Evolutionary conservation across 768 basidiomycete genomes (phyloP).

Genomic region (Lenzites betulinus): DNA sequence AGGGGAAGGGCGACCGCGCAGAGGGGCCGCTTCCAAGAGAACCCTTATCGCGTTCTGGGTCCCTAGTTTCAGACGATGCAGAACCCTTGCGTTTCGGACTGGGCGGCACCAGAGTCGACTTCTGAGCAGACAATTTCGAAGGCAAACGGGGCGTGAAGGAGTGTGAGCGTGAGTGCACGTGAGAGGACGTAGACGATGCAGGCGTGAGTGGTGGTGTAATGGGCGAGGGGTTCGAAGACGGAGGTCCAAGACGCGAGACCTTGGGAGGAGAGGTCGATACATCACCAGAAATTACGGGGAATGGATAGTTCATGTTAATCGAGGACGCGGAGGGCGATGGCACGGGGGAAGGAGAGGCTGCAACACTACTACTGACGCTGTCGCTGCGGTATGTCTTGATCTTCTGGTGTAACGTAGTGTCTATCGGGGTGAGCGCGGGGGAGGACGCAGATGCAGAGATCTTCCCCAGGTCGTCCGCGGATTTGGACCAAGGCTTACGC

Average conservation of each 20-base stretch:
- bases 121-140: constrained; percentile 63
- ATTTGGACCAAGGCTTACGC: constrained; percentile 75
- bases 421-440: constrained; percentile 39
- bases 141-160: constrained; percentile 73
- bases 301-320: constrained; percentile 33
- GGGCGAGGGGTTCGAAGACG: constrained; percentile 27
- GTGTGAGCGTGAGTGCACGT: constrained; percentile 65
- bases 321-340: constrained; percentile 27
- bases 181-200: constrained; percentile 33
- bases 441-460: constrained; percentile 37
- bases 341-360: constrained; percentile 37
- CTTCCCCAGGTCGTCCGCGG: constrained; percentile 75
- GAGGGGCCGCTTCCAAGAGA: constrained; percentile 21
- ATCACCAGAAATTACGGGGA: constrained; percentile 28
- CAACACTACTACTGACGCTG: constrained; percentile 37
- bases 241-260: constrained; percentile 27
- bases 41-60: constrained; percentile 33
- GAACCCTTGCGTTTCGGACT: constrained; percentile 63
- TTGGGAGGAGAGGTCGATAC: constrained; percentile 29
- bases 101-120: constrained; percentile 44
- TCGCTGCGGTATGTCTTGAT: constrained; percentile 68
- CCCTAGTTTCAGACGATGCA: constrained; percentile 40
- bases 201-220: constrained; percentile 29
- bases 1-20: constrained; percentile 34
- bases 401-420: constrained; percentile 58